phyloP scores from a whole-genome alignment of 2,329 filamentous ascomycete species.

The Harringtonia lauricola region DNA sequence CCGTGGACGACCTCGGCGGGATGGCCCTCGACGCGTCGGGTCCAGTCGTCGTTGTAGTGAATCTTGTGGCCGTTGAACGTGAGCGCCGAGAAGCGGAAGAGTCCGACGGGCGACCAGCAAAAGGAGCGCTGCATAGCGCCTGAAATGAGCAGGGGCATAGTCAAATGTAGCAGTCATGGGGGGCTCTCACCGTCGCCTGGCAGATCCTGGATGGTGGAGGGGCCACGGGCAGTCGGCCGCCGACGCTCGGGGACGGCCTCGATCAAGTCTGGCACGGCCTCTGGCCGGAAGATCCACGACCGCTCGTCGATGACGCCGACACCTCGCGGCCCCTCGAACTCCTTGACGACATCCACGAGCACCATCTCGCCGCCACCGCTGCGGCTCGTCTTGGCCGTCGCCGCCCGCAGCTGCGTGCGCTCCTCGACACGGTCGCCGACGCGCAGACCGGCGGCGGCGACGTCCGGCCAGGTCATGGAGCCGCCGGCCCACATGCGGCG shows the following conservation, averaged over 20 bases:
- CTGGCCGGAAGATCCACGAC: constrained; percentile 35
- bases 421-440: neutral
- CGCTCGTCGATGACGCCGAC: constrained; percentile 43
- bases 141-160: neutral
- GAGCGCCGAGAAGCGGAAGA: constrained; percentile 76
- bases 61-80: constrained; percentile 84
- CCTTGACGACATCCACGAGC: constrained; percentile 52
- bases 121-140: neutral
- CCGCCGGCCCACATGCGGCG: constrained; percentile 60
- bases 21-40: constrained; percentile 55
- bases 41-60: constrained; percentile 64
- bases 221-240: no score
- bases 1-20: constrained; percentile 67
- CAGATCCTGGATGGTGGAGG: neutral
- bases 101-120: constrained; percentile 33
- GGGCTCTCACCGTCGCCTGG: neutral
- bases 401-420: constrained; percentile 30
- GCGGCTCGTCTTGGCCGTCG: constrained; percentile 40
- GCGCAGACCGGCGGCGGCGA: neutral
- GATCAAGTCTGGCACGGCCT: constrained; percentile 3
- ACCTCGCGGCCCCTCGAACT: constrained; percentile 39
- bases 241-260: no score
- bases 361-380: constrained; percentile 48
- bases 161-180: no score
- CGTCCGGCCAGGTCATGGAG: constrained; percentile 35